Percentiles rank a stretch among this genome's conserved stretches.
These are phyloP conservation scores for Halophytophthora polymorphica DNA, from an alignment of 352 stramenopile genomes.

Conservation along the genomic window DNA sequence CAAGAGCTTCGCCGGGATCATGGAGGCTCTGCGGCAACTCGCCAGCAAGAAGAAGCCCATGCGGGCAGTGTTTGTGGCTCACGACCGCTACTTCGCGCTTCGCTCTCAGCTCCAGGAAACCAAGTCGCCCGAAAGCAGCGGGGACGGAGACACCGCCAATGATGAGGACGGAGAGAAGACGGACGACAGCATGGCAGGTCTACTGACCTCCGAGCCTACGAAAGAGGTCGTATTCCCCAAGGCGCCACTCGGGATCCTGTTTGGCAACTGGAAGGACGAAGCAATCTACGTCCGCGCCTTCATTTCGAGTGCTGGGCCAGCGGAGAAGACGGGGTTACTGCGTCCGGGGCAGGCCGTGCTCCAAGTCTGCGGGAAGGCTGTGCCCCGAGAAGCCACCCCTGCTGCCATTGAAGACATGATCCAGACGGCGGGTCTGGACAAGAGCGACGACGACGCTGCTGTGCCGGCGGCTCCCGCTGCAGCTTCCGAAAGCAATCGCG, in stretches of 20 bases:
- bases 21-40: constrained; percentile 50
- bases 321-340: constrained; percentile 65
- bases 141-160: background rate
- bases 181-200: constrained; percentile 8
- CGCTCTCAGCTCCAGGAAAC: constrained; percentile 18
- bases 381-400: constrained; percentile 52
- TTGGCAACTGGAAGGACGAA: constrained; percentile 81
- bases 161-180: background rate
- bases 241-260: constrained; percentile 70
- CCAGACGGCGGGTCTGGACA: constrained; percentile 27
- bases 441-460: constrained; percentile 6
- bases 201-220: constrained; percentile 16
- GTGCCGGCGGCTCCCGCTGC: constrained; percentile 6
- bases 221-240: constrained; percentile 68
- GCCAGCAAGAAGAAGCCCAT: constrained; percentile 53
- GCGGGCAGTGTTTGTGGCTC: constrained; percentile 49
- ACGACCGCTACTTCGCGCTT: constrained; percentile 52
- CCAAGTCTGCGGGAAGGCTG: constrained; percentile 71
- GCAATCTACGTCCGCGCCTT: constrained; percentile 79
- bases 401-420: constrained; percentile 71
- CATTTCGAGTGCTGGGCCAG: constrained; percentile 67
- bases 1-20: constrained; percentile 52
- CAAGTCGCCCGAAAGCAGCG: constrained; percentile 6
- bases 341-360: constrained; percentile 61
- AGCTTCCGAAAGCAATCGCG: constrained; percentile 8